Evolutionary conservation across 108 stramenopile species (phyloP).

Genomic region (Ochromonas danica): DNA sequence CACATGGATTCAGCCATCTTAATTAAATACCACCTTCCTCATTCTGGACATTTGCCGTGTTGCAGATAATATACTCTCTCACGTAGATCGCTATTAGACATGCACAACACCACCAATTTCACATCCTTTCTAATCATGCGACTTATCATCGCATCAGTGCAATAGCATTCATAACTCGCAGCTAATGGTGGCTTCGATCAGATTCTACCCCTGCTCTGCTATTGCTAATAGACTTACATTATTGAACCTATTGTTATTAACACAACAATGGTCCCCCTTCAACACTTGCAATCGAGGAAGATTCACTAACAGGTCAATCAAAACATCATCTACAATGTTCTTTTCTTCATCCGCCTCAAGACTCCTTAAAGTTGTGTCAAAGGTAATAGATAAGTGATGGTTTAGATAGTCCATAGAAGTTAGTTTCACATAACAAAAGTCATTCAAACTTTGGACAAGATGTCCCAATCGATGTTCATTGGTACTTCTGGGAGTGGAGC

Average conservation of each 20-base stretch:
- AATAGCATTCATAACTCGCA: slow-evolving; percentile 16
- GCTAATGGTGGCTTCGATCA: slow-evolving; percentile 14
- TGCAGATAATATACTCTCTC: slow-evolving; percentile 16
- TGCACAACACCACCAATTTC: slow-evolving; percentile 15
- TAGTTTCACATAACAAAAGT: slow-evolving; percentile 17
- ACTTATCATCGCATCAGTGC: slow-evolving; percentile 5
- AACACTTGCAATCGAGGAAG: slow-evolving; percentile 15
- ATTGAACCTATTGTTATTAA: slow-evolving; percentile 17
- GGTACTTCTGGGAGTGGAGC: slow-evolving; percentile 13
- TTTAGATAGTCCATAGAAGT: slow-evolving; percentile 17
- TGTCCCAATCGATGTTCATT: slow-evolving; percentile 15
- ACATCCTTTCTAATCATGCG: slow-evolving; percentile 15
- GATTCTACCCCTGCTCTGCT: slow-evolving; percentile 13
- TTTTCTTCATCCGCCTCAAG: slow-evolving; percentile 15
- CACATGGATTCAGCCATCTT: slow-evolving; percentile 10
- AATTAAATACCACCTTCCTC: slow-evolving; percentile 16
- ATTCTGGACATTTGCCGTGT: slow-evolving; percentile 15
- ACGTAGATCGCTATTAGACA: slow-evolving; percentile 6
- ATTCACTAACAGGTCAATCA: slow-evolving; percentile 16
- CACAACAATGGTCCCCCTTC: slow-evolving; percentile 13
- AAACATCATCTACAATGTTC: slow-evolving; percentile 17
- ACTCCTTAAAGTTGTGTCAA: slow-evolving; percentile 16
- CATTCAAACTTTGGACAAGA: slow-evolving; percentile 10
- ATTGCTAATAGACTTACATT: slow-evolving; percentile 17
- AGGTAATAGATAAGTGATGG: slow-evolving; percentile 16